Evolutionary conservation across 805 yeast species (phyloP), one percentile per base, ranked within the genome.

Genomic region (Cyberlindnera petersonii): DNA sequence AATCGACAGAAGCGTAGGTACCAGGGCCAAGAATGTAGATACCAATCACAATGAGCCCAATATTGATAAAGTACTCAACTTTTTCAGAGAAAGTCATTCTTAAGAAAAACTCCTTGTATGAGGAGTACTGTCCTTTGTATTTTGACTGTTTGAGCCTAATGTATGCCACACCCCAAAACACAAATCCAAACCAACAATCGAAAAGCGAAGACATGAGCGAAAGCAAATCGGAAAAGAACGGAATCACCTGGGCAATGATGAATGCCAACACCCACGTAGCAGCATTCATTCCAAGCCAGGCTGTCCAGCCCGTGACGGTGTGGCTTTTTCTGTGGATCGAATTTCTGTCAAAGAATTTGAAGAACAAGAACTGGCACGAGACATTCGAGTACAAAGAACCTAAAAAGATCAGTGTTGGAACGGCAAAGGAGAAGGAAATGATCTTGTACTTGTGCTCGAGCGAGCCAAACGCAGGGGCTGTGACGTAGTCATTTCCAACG

Each of bases 131-230:
- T 6, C 57, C 56, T 35, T 59, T 59, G 33, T 58, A 53, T 24
- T 59, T 56, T n/a, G 57, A 58, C 35, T 61, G 59, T 44, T 64
- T 65, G 47, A 75, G 59, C 48, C 69, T 66, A 52, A 73, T 67
- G 55, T 56, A 77, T 0, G 82, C 82, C 22, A 74, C 69, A 13
- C 79, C 74, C 82, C 82, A 77, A 48, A 76, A 77, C 6, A 76
- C 74, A 48, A 75, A 77, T 0, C 82, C 82, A 47, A 77, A 77
- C 79, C 81, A 77, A 54, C 82, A 75, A 55, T 77, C 82, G 50
- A 77, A 77, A 36, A 77, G 60, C 3, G 83, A 75, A 11, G 76
- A 71, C 81, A 77, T 75, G 49, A 77, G 59, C 4, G 79, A 68
- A 24, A 77, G 61, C 43, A 77, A 57, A 48, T 76, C 82, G 20